Conservation (phyloP, 805 yeast species). For the Spathaspora girioi region DNA sequence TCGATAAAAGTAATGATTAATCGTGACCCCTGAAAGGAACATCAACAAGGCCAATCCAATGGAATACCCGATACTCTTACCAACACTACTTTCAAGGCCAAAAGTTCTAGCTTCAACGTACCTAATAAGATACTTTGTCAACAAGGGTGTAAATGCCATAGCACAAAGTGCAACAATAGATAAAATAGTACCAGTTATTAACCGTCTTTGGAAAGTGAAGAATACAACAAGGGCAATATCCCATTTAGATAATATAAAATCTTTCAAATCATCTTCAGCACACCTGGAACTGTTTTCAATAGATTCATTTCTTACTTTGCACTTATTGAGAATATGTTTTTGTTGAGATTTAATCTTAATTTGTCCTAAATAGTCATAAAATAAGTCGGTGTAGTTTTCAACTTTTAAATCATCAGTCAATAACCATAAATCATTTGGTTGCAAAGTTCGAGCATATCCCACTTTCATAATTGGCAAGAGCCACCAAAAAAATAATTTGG, state of each 20-base stretch:
- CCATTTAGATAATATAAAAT: constrained; percentile 18
- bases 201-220: constrained; percentile 22
- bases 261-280: constrained; percentile 20
- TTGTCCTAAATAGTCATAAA: constrained; percentile 3
- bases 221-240: constrained; percentile 15
- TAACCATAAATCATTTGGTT: constrained; percentile 51
- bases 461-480: constrained; percentile 52
- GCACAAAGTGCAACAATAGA: constrained; percentile 3
- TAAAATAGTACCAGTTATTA: constrained; percentile 1
- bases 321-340: constrained; percentile 18
- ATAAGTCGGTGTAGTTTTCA: constrained; percentile 16
- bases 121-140: constrained; percentile 27
- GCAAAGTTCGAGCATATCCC: constrained; percentile 66
- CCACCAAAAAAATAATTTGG: constrained; percentile 58
- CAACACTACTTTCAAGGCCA: constrained; percentile 15
- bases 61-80: constrained; percentile 32
- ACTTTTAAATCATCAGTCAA: constrained; percentile 29
- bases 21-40: constrained; percentile 15
- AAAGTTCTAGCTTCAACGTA: constrained; percentile 23
- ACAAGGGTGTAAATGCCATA: constrained; percentile 15
- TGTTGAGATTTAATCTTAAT: neutral
- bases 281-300: constrained; percentile 13
- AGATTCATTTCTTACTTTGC: constrained; percentile 19
- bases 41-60: constrained; percentile 20
- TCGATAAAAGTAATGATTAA: constrained; percentile 58